Conservation (phyloP, 805 yeast species). For the Scheffersomyces coipomensis region DNA sequence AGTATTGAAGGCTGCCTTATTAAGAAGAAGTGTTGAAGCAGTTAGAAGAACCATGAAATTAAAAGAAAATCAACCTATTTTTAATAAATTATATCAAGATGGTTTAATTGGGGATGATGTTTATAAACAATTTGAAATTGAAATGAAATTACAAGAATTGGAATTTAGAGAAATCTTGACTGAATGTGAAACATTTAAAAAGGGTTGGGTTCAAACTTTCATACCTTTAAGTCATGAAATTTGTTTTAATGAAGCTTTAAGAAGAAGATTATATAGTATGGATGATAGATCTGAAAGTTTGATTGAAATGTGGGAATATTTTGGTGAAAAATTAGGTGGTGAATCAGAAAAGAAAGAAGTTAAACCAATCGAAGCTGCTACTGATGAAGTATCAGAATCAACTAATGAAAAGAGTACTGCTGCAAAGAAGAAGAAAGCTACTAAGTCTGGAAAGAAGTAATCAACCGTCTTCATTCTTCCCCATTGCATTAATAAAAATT, state of each 20-base stretch:
- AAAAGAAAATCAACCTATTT: conserved; percentile 72
- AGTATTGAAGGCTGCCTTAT: conserved; percentile 60
- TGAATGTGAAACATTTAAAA: conserved; percentile 71
- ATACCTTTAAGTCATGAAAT: conserved; percentile 84
- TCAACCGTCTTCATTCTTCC: too few relatives aligned
- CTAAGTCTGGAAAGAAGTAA: too few relatives aligned
- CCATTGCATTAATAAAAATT: too few relatives aligned
- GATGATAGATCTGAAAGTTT: conserved; percentile 36
- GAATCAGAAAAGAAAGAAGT: conserved; percentile 12
- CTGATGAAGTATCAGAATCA: too few relatives aligned
- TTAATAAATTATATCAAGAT: conserved; percentile 71
- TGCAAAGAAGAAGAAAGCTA: too few relatives aligned
- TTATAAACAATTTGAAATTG: conserved; percentile 75
- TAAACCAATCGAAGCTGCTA: too few relatives aligned
- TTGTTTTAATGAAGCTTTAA: conserved; percentile 86
- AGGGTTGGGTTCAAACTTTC: conserved; percentile 77
- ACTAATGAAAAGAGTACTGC: too few relatives aligned
- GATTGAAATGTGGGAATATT: conserved; percentile 34
- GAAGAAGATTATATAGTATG: conserved; percentile 63
- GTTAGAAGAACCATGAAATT: conserved; percentile 79
- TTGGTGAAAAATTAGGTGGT: conserved; percentile 5
- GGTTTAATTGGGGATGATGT: conserved; percentile 92
- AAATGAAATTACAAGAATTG: conserved; percentile 72
- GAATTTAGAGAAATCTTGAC: conserved; percentile 74
- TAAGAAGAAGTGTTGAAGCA: conserved; percentile 76